Evolutionary conservation across 305 asterid species (phyloP).

Genomic region (Petunia hybrid): DNA sequence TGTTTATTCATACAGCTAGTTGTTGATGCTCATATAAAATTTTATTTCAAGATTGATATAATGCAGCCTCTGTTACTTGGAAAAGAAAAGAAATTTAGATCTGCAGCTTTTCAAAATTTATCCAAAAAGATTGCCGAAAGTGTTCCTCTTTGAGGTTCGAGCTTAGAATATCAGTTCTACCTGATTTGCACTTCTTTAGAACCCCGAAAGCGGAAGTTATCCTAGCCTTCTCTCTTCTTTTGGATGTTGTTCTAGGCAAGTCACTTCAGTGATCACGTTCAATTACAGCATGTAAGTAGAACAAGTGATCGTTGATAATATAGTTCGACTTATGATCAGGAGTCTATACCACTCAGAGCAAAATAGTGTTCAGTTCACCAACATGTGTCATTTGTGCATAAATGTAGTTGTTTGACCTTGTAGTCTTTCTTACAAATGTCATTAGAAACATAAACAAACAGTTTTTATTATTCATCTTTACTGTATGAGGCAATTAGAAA

Average conservation of each 20-base stretch:
- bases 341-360: background rate
- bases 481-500: background rate
- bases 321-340: background rate
- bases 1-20: slow-evolving; percentile 28
- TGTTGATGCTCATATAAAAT: slow-evolving; percentile 22
- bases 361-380: background rate
- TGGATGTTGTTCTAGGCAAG: background rate
- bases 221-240: slow-evolving; percentile 11
- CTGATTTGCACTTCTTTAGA: background rate
- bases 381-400: background rate
- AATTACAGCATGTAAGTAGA: background rate
- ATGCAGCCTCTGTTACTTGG: background rate
- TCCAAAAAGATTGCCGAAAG: background rate
- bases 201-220: background rate
- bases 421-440: background rate
- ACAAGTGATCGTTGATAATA: background rate
- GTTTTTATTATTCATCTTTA: background rate
- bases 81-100: slow-evolving; percentile 12
- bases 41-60: slow-evolving; percentile 9
- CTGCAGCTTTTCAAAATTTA: background rate
- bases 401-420: background rate
- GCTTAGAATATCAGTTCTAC: background rate
- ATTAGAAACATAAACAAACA: background rate
- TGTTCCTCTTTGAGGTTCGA: background rate
- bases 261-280: background rate